These are phyloP conservation scores for Amyloporia xantha DNA, from an alignment of 768 basidiomycete genomes.

Conservation along the genomic window DNA sequence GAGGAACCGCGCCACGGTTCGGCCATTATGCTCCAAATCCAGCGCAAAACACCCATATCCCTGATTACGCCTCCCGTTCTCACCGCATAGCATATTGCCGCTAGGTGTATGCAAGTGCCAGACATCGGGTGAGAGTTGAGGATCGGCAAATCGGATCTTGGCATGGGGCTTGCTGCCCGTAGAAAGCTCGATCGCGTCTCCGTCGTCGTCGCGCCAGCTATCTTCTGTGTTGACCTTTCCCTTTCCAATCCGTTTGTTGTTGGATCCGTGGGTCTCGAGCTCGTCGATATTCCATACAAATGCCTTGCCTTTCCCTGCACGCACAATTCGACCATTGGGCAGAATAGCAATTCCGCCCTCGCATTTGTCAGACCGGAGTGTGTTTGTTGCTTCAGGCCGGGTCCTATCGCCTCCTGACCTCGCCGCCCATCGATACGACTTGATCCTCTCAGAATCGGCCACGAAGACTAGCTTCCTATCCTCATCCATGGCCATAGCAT, in stretches of 20 bases:
- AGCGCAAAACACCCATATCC: slow-evolving; percentile 16
- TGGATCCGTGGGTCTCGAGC: slow-evolving; percentile 25
- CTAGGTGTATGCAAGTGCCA: slow-evolving; percentile 24
- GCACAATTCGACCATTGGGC: slow-evolving; percentile 20
- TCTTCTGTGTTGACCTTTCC: slow-evolving; percentile 3
- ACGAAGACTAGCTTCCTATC: slow-evolving; percentile 25
- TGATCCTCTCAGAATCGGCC: slow-evolving; percentile 30
- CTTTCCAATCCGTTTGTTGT: slow-evolving; percentile 4
- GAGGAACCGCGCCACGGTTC: slow-evolving; percentile 25
- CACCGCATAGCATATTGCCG: slow-evolving; percentile 21
- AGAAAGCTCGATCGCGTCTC: slow-evolving; percentile 27
- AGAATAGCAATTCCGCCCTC: slow-evolving; percentile 28
- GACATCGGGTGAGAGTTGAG: background rate
- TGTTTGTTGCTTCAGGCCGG: slow-evolving; percentile 22
- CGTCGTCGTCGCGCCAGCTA: slow-evolving; percentile 16
- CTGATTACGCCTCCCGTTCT: slow-evolving; percentile 1
- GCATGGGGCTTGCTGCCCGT: slow-evolving; percentile 18
- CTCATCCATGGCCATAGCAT: slow-evolving; percentile 8
- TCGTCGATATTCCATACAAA: slow-evolving; percentile 32
- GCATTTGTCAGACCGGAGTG: slow-evolving; percentile 20
- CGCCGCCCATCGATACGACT: slow-evolving; percentile 29
- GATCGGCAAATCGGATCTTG: slow-evolving; percentile 5
- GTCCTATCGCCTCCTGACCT: slow-evolving; percentile 1
- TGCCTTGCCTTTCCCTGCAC: slow-evolving; percentile 28
- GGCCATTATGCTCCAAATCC: slow-evolving; percentile 30